phyloP scores from a whole-genome alignment of 352 stramenopile genomes.

The Phytopythium ostracodes region DNA sequence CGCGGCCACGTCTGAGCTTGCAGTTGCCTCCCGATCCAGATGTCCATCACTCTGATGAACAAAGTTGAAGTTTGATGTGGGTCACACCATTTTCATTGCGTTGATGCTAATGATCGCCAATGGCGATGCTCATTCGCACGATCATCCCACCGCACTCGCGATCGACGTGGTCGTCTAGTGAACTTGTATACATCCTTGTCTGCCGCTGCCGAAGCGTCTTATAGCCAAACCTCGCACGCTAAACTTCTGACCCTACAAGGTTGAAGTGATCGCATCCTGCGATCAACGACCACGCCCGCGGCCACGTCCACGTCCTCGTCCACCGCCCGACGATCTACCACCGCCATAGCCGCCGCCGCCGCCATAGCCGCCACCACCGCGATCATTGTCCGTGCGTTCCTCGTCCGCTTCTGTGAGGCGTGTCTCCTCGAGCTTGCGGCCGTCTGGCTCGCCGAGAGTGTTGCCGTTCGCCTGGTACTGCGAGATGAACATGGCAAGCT shows the following conservation, averaged over 20 bases:
- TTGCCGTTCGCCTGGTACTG: conserved; percentile 68
- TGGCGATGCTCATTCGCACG: too few species aligned
- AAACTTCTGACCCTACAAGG: too few species aligned
- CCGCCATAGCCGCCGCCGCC: conserved; percentile 20
- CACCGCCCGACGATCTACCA: conserved; percentile 23
- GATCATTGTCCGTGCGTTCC: conserved; percentile 50
- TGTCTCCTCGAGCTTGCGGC: conserved; percentile 67
- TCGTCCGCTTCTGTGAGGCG: conserved; percentile 61
- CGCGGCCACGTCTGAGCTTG: too few species aligned
- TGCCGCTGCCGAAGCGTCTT: not conserved
- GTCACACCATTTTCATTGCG: too few species aligned
- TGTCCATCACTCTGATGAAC: too few species aligned
- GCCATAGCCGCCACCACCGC: conserved; percentile 14
- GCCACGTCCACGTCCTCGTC: conserved; percentile 32
- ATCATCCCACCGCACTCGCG: not conserved
- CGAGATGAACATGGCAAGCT: conserved; percentile 69
- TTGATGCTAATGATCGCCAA: too few species aligned
- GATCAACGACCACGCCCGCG: conserved; percentile 10
- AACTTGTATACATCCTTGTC: not conserved
- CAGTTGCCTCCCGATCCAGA: too few species aligned
- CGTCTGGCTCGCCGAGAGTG: conserved; percentile 46
- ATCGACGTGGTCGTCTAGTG: not conserved
- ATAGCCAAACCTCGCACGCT: not conserved
- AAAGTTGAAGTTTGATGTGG: too few species aligned
- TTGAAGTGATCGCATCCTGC: not conserved